A percentile compares a stretch with the other conserved stretches of the same genome.
These are phyloP conservation scores for Podospora pseudoanserina DNA, from an alignment of 495 filamentous ascomycete species.

Conservation along the genomic window DNA sequence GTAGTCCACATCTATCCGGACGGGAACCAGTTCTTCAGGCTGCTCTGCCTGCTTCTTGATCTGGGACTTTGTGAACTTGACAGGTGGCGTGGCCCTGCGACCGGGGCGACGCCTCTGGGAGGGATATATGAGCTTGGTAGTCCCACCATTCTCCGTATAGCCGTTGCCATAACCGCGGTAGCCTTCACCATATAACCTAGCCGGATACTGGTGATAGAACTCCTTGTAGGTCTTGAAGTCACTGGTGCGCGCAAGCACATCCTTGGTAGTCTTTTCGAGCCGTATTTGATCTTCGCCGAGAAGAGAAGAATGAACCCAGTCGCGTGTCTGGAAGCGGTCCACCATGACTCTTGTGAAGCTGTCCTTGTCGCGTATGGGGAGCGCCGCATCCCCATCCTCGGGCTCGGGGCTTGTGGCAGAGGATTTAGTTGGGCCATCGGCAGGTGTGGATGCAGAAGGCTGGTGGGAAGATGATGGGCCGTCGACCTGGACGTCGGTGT, in stretches of 20 bases:
- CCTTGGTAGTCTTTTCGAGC: constrained; percentile 39
- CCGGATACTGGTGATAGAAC: constrained; percentile 43
- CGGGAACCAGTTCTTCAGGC: constrained; percentile 83
- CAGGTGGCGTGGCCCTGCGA: constrained; percentile 63
- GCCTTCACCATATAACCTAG: constrained; percentile 63
- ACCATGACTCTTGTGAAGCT: constrained; percentile 58
- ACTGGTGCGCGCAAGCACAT: constrained; percentile 36
- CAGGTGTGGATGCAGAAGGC: constrained; percentile 20
- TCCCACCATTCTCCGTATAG: constrained; percentile 60
- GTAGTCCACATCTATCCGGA: constrained; percentile 90
- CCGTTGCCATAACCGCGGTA: constrained; percentile 90
- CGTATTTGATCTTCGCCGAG: constrained; percentile 46
- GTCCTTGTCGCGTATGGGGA: constrained; percentile 44
- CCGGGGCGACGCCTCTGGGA: constrained; percentile 66
- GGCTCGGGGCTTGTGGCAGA: constrained; percentile 29
- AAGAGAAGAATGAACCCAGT: constrained; percentile 64
- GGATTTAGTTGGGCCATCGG: constrained; percentile 31
- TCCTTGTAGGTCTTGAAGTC: constrained; percentile 55
- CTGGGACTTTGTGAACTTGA: constrained; percentile 72
- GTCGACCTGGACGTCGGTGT: constrained; percentile 11
- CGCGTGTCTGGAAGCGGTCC: constrained; percentile 74
- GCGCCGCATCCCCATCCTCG: background rate
- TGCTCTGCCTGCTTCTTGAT: constrained; percentile 80
- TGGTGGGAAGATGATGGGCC: constrained; percentile 18
- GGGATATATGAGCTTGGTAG: constrained; percentile 67